Conservation (phyloP, 2,329 filamentous ascomycete genomes). For the Paracorniculantispora psalliotae region DNA sequence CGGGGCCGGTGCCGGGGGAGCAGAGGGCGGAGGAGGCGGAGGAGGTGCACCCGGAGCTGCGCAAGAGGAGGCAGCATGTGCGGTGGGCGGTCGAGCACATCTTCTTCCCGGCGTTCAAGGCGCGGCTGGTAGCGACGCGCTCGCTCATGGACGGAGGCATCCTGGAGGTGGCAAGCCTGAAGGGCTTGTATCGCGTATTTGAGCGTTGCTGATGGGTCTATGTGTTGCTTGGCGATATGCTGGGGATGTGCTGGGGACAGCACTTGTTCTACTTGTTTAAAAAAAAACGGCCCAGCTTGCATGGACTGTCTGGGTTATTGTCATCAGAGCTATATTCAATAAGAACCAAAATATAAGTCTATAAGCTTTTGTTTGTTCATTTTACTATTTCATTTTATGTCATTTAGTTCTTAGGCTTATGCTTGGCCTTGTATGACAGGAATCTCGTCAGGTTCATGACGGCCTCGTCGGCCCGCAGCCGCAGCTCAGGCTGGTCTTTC, state of each 20-base stretch:
- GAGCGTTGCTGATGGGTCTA: conserved; percentile 67
- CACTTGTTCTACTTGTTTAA: not conserved
- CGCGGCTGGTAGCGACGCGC: conserved; percentile 76
- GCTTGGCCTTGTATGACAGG: conserved; percentile 60
- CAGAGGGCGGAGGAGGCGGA: conserved; percentile 30
- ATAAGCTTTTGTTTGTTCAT: conserved; percentile 3
- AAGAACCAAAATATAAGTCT: not conserved
- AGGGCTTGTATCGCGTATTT: conserved; percentile 90
- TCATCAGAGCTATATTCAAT: not conserved
- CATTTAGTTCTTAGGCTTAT: conserved; percentile 32
- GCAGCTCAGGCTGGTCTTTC: conserved; percentile 50
- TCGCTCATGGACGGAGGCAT: conserved; percentile 68
- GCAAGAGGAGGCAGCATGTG: conserved; percentile 62
- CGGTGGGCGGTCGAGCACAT: conserved; percentile 73
- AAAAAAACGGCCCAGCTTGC: not conserved
- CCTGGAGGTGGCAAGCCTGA: conserved; percentile 84
- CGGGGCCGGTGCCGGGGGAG: conserved; percentile 32
- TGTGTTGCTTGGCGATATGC: not conserved
- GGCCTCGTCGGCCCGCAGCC: conserved; percentile 55
- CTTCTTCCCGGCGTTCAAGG: conserved; percentile 84
- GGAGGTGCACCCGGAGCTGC: conserved; percentile 45
- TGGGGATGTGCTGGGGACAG: not conserved
- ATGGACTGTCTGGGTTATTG: not conserved
- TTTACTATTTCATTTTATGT: conserved; percentile 10
- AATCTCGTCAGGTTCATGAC: conserved; percentile 57